Base-by-base conservation (phyloP, 2,329 filamentous ascomycete species). In the Stachybotrys chlorohalonatus region DNA sequence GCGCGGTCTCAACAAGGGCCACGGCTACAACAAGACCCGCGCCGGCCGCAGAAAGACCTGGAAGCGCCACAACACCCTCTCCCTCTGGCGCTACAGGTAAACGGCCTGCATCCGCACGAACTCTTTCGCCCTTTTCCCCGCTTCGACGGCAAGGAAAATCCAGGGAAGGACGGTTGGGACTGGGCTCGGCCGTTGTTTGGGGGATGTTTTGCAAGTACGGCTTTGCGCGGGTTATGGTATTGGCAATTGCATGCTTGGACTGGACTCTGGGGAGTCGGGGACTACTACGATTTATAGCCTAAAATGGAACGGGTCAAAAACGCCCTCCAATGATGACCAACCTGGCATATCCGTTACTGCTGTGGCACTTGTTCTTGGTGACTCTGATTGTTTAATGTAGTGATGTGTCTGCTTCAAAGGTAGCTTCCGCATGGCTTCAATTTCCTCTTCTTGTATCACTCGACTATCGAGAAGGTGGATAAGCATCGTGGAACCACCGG, bases 31-130 rank as follows among this genome's bases (percentile, higher is more conserved):
- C 90, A 96, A 99, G 85, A 99, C 94, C 77, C 83, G 82, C 68
- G 89, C 91, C 69, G 94, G 94, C 72, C 86, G 94, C 78, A 93
- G 95, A 84, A 96, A 99, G 91, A 99, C 93, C 76, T 99, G 94
- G 95, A 96, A 96, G 90, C 86, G 89, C 76, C 91, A 96, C 85
- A 99, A 99, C 89, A 99, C 93, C 78, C 87, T 96, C 75, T 95
- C 89, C 71, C 90, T 96, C 76, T 96, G 93, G 92, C 86, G 92
- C 78, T 96, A 96, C 89, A 86, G 92, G 80, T 96, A 89, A 80
- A 60, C 64, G 61, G 49, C 45, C 24, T 24, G 24, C 24, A 4
- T 24, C 24, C 24, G 24, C 24, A 24, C 24, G 24, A 24, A 24
- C 24, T 24, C 24, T 24, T 24, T 62, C 57, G 60, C 58, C 54